A percentile compares a stretch with the other conserved stretches of the same genome.
These are phyloP conservation scores for Hapsidospora chrysogenum DNA, from an alignment of 495 filamentous ascomycete species.

Conservation along the genomic window DNA sequence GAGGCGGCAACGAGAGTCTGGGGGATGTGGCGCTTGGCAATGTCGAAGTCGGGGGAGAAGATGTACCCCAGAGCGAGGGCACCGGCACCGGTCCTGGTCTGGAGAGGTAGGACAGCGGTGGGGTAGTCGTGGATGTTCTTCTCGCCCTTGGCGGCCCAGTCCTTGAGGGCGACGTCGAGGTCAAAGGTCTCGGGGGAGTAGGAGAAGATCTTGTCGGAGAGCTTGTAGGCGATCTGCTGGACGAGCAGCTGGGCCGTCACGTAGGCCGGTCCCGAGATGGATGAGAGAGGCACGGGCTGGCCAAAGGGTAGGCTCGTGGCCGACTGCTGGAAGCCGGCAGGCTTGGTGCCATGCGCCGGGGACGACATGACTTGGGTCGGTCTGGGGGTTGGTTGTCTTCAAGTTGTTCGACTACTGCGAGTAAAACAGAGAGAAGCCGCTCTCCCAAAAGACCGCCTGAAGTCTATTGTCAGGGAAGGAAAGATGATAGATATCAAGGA, in stretches of 20 bases:
- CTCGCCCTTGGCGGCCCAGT: conserved; percentile 50
- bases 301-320: conserved; percentile 36
- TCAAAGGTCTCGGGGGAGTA: conserved; percentile 91
- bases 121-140: conserved; percentile 67
- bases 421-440: too few relatives aligned
- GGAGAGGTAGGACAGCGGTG: conserved; percentile 60
- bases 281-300: conserved; percentile 36
- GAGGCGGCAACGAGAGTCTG: conserved; percentile 80
- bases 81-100: conserved; percentile 79
- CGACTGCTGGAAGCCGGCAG: neutral
- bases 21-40: conserved; percentile 78
- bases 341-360: too few relatives aligned
- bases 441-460: too few relatives aligned
- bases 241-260: conserved; percentile 78
- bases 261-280: conserved; percentile 80
- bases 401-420: too few relatives aligned
- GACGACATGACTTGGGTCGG: too few relatives aligned
- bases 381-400: too few relatives aligned
- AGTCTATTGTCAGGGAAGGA: too few relatives aligned
- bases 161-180: conserved; percentile 61
- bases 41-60: conserved; percentile 87
- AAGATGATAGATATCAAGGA: too few relatives aligned
- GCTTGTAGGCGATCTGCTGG: conserved; percentile 84
- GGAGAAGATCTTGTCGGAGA: conserved; percentile 92
- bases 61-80: conserved; percentile 90